phyloP scores from a whole-genome alignment of 1,139 yeast genomes.

The Magnusiomyces ingens region DNA sequence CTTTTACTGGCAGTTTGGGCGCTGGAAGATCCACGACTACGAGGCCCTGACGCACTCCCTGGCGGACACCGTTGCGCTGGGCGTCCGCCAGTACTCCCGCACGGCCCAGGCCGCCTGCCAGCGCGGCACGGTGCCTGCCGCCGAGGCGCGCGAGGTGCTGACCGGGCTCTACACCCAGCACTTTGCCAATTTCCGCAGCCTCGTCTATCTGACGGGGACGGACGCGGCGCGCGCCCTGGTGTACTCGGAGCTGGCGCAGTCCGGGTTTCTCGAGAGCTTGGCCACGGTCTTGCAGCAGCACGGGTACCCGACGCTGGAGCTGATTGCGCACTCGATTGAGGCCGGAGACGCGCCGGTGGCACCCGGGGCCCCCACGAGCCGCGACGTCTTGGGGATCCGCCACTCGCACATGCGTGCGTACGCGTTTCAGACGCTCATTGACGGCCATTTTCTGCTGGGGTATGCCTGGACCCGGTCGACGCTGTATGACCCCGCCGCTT shows the following conservation, averaged over 20 bases:
- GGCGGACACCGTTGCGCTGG: neutral
- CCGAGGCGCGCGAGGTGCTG: neutral
- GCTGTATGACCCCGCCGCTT: neutral
- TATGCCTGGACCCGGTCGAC: neutral
- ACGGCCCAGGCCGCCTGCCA: neutral
- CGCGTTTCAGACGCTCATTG: neutral
- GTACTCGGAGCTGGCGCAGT: too few relatives aligned
- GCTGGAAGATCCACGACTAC: conserved; percentile 2
- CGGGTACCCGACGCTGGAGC: too few relatives aligned
- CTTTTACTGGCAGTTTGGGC: neutral
- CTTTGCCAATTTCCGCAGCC: neutral
- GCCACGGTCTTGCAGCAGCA: too few relatives aligned
- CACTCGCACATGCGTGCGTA: neutral
- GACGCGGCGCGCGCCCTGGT: conserved; percentile 1
- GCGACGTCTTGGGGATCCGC: too few relatives aligned
- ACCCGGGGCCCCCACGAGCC: too few relatives aligned
- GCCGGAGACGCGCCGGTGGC: too few relatives aligned
- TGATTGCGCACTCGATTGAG: too few relatives aligned
- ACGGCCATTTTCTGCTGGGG: neutral
- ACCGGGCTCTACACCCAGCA: neutral
- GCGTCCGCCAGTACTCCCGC: neutral
- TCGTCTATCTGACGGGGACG: neutral
- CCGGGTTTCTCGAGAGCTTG: too few relatives aligned
- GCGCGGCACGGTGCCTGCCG: neutral
- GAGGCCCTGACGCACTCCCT: neutral